Percentiles rank a stretch among this genome's conserved stretches.
These are phyloP conservation scores for Yamadazyma pseudoaaseri DNA, from an alignment of 1,139 yeast genomes.

Conservation along the genomic window DNA sequence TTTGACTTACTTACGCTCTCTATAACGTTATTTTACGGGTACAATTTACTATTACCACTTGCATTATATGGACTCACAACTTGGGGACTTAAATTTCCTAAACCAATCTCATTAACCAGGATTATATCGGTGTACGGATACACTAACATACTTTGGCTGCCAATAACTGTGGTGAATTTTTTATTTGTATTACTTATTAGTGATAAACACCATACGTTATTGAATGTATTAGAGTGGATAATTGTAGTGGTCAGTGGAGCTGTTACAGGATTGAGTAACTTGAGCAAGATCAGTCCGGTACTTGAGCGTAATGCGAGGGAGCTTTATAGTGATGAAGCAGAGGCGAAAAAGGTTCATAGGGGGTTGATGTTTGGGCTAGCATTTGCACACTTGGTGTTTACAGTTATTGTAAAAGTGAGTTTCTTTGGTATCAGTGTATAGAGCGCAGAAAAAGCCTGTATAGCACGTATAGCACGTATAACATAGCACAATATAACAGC, in stretches of 20 bases:
- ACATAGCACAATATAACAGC: not conserved
- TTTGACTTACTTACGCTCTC: conserved; percentile 66
- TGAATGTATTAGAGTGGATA: conserved; percentile 46
- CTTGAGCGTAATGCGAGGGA: conserved; percentile 33
- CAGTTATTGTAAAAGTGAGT: conserved; percentile 47
- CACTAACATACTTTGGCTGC: conserved; percentile 76
- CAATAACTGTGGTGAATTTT: conserved; percentile 62
- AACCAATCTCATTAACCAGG: conserved; percentile 38
- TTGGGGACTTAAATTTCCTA: conserved; percentile 41
- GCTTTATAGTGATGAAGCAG: conserved; percentile 23
- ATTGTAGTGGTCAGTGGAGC: conserved; percentile 46
- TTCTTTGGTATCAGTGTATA: conserved; percentile 39
- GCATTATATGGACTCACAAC: conserved; percentile 49
- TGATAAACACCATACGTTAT: conserved; percentile 28
- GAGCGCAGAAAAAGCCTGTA: not conserved
- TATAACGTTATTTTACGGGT: conserved; percentile 67
- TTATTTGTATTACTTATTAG: conserved; percentile 46
- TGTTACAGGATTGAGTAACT: conserved; percentile 49
- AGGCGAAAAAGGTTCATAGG: conserved; percentile 20
- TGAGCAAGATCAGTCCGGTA: conserved; percentile 43
- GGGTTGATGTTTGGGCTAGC: conserved; percentile 27
- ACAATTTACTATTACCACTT: conserved; percentile 63
- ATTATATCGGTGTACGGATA: conserved; percentile 71
- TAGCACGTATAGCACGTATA: not conserved
- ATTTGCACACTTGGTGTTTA: conserved; percentile 40